A percentile compares a stretch with the other conserved stretches of the same genome.
Evolutionary conservation across 2,329 filamentous ascomycete genomes (phyloP).

Genomic region (Fusarium keratoplasticum): DNA sequence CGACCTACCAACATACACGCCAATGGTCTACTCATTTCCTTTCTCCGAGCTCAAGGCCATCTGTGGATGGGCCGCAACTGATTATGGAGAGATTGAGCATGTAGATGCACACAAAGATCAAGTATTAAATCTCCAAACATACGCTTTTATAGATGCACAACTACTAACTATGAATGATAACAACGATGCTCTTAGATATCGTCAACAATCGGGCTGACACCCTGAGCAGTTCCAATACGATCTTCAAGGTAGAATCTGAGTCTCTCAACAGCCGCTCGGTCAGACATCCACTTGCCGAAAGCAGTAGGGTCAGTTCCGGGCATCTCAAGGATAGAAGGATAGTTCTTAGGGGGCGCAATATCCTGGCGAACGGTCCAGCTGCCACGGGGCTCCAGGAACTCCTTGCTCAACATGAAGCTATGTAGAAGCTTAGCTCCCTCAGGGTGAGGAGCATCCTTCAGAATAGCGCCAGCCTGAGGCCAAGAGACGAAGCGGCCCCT

Average conservation of each 20-base stretch:
- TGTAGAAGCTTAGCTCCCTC: slow-evolving; percentile 29
- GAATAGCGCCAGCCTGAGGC: slow-evolving; percentile 51
- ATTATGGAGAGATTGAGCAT: background rate
- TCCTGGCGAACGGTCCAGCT: slow-evolving; percentile 26
- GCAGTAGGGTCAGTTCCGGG: slow-evolving; percentile 17
- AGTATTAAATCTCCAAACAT: background rate
- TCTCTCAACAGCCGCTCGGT: slow-evolving; percentile 14
- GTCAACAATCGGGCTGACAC: slow-evolving; percentile 6
- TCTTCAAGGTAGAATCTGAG: slow-evolving; percentile 25
- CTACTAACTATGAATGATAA: no score
- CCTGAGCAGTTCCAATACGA: slow-evolving; percentile 7
- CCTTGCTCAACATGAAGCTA: slow-evolving; percentile 19
- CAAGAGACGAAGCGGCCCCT: slow-evolving; percentile 59
- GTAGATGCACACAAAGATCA: background rate
- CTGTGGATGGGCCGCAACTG: no score
- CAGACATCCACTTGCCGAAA: slow-evolving; percentile 18
- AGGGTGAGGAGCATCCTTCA: slow-evolving; percentile 26
- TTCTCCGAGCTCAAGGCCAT: background rate
- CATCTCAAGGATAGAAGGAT: slow-evolving; percentile 13
- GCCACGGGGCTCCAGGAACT: background rate
- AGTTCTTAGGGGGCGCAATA: background rate
- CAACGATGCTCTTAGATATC: background rate
- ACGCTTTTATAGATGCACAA: background rate
- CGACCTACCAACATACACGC: background rate
- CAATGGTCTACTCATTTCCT: no score